phyloP scores from a whole-genome alignment of 176 grass and related monocot species.

The Urochloa ruziziensis region DNA sequence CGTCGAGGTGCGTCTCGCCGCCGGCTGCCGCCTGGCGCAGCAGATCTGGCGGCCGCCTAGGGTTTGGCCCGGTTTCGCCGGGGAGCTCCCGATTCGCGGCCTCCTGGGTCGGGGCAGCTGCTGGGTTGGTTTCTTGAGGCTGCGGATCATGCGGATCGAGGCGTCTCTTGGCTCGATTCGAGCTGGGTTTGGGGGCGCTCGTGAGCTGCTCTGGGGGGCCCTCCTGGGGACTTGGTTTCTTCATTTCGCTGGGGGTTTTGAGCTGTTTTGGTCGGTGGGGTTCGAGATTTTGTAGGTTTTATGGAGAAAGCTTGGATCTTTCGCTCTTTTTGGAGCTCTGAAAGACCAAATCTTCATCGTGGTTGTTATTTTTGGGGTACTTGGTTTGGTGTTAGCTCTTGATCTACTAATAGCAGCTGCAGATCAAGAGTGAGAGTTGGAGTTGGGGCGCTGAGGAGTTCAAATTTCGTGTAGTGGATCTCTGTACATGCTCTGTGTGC shows the following conservation, averaged over 20 bases:
- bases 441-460: neutral
- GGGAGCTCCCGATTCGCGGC: constrained; percentile 9
- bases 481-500: neutral
- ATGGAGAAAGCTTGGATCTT: constrained; percentile 28
- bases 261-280: neutral
- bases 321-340: neutral
- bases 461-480: constrained; percentile 32
- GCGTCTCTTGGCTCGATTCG: constrained; percentile 39
- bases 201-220: constrained; percentile 1
- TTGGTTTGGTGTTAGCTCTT: constrained; percentile 26
- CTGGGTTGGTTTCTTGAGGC: neutral
- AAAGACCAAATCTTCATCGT: neutral
- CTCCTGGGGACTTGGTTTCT: constrained; percentile 5
- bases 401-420: constrained; percentile 31
- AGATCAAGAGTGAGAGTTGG: constrained; percentile 15
- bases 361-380: neutral
- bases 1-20: constrained; percentile 42
- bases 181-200: constrained; percentile 16
- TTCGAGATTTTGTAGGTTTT: constrained; percentile 19
- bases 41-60: constrained; percentile 58
- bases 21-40: constrained; percentile 17
- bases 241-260: constrained; percentile 31
- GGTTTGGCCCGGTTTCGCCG: constrained; percentile 25
- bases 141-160: constrained; percentile 46
- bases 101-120: neutral